Percentiles rank a stretch among this genome's conserved stretches.
These are phyloP conservation scores for Teratosphaeria pseudoeucalypti DNA, from an alignment of 2,329 filamentous ascomycete genomes.

Conservation along the genomic window DNA sequence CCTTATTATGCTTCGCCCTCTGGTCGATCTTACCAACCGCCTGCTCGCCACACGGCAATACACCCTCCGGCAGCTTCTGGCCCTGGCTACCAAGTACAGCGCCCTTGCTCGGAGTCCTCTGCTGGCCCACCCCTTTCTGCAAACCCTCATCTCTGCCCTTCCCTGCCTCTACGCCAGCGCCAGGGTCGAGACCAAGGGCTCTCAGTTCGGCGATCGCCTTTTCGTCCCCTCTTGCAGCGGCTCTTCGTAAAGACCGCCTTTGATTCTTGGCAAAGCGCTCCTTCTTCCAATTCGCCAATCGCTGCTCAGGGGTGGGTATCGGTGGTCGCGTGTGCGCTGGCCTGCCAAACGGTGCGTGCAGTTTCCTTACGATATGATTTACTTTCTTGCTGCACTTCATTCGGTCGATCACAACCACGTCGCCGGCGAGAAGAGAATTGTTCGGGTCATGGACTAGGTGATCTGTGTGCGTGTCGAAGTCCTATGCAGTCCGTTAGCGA, in stretches of 20 bases:
- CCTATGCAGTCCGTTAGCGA: conserved; percentile 30
- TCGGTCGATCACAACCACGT: conserved; percentile 62
- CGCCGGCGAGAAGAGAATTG: conserved; percentile 61
- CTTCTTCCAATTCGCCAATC: conserved; percentile 43
- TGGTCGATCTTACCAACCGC: conserved; percentile 21
- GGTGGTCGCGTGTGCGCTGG: conserved; percentile 55
- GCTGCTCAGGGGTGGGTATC: conserved; percentile 55
- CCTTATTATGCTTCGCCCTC: conserved; percentile 19
- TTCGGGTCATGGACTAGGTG: conserved; percentile 71
- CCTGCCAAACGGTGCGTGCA: conserved; percentile 60
- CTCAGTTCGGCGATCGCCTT: conserved; percentile 19
- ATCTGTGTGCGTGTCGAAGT: conserved; percentile 53
- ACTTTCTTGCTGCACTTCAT: conserved; percentile 57
- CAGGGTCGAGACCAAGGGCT: conserved; percentile 19
- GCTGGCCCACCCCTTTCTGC: conserved; percentile 14
- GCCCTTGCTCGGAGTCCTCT: conserved; percentile 10
- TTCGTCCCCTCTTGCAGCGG: conserved; percentile 21
- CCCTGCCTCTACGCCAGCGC: conserved; percentile 18
- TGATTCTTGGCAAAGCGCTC: conserved; percentile 49
- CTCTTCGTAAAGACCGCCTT: conserved; percentile 17
- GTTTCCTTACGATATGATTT: conserved; percentile 62
- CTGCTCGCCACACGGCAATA: conserved; percentile 23
- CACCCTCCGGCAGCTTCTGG: conserved; percentile 23
- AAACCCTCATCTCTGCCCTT: conserved; percentile 18
- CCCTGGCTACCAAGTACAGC: conserved; percentile 21